phyloP scores from a whole-genome alignment of 106 monocot genomes.

The Dioscorea alata region DNA sequence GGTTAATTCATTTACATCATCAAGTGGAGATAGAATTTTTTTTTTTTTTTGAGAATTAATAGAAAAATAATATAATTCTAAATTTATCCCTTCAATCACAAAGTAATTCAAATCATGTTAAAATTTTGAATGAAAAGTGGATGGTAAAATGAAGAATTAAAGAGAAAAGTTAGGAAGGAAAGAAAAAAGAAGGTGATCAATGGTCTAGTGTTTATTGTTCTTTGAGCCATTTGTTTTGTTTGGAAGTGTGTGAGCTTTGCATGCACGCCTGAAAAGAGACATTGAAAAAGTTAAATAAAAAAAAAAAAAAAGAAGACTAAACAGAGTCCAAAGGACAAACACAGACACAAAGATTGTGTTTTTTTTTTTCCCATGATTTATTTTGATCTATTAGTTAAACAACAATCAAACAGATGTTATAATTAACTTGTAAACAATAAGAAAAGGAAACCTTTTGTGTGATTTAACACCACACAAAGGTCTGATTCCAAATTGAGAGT shows the following conservation, averaged over 20 bases:
- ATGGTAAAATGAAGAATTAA: constrained; percentile 20
- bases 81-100: too few species aligned
- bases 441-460: too few species aligned
- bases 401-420: background rate
- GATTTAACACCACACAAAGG: too few species aligned
- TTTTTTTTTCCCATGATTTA: background rate
- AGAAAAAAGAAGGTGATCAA: too few species aligned
- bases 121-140: constrained; percentile 1
- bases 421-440: too few species aligned
- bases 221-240: constrained; percentile 10
- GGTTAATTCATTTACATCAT: too few species aligned
- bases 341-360: background rate
- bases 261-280: constrained; percentile 56
- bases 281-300: constrained; percentile 2
- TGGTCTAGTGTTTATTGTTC: background rate
- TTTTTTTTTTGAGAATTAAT: too few species aligned
- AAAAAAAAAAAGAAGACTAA: too few species aligned
- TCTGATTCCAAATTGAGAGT: too few species aligned
- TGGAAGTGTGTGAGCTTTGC: constrained; percentile 18
- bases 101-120: too few species aligned
- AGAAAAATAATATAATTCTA: background rate
- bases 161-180: background rate
- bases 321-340: background rate
- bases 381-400: background rate
- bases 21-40: too few species aligned